Conservation (phyloP, 768 basidiomycete species). For the Phlebiopsis flavidoalba region DNA sequence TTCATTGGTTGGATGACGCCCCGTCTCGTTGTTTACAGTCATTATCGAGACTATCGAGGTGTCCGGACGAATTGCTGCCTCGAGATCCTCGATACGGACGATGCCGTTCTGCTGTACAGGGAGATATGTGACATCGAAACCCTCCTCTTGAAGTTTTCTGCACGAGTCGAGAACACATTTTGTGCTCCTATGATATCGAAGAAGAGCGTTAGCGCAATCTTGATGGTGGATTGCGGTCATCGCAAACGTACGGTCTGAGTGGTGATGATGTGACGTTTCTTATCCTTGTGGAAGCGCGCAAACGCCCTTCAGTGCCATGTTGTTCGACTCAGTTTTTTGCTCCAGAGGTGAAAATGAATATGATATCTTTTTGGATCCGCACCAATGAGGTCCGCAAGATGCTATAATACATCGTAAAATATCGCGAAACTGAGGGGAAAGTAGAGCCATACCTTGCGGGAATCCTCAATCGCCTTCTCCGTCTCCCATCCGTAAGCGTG, state of each 20-base stretch:
- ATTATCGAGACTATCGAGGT: constrained; percentile 95
- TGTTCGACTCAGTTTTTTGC: constrained; percentile 98
- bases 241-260: constrained; percentile 73
- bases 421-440: background rate
- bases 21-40: constrained; percentile 99
- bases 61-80: constrained; percentile 86
- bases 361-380: constrained; percentile 92
- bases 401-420: constrained; percentile 36
- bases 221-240: too few relatives aligned
- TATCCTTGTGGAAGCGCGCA: constrained; percentile 91
- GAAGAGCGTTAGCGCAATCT: background rate
- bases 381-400: constrained; percentile 89
- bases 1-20: constrained; percentile 96
- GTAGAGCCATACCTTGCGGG: constrained; percentile 60
- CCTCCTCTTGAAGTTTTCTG: constrained; percentile 91
- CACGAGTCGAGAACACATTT: constrained; percentile 99
- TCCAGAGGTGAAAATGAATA: constrained; percentile 97
- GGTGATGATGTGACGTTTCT: constrained; percentile 91
- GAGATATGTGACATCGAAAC: constrained; percentile 97
- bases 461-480: constrained; percentile 89
- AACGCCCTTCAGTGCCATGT: constrained; percentile 97
- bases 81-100: constrained; percentile 71
- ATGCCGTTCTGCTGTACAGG: constrained; percentile 87
- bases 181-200: constrained; percentile 69
- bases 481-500: constrained; percentile 99